Conservation (phyloP, 2,329 filamentous ascomycete species). For the Penicillium sclerotigenum region DNA sequence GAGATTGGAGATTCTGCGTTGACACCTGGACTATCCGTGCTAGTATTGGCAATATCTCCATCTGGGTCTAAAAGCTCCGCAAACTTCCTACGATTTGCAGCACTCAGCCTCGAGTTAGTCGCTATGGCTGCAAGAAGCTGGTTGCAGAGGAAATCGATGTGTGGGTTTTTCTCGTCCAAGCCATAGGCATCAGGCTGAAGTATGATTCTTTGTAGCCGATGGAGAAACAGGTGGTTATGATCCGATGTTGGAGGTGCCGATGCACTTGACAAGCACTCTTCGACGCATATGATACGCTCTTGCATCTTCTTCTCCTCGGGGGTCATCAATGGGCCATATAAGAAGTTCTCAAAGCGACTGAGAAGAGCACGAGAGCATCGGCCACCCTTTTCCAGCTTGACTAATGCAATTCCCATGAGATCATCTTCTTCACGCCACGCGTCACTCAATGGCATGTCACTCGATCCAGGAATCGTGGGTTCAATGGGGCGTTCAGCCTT, state of each 20-base stretch:
- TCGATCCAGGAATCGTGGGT: not conserved
- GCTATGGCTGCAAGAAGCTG: not conserved
- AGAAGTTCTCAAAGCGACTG: slow-evolving; percentile 1
- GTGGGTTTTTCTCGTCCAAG: not conserved
- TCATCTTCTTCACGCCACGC: slow-evolving; percentile 1
- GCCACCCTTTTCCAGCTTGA: not conserved
- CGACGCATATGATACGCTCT: not conserved
- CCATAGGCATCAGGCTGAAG: not conserved
- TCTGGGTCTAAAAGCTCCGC: not conserved
- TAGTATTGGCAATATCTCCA: not conserved
- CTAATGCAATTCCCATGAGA: not conserved
- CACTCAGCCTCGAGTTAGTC: not conserved
- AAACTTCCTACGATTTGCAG: not conserved
- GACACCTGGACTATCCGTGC: not conserved
- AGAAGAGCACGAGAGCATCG: not conserved
- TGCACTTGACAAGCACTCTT: not conserved
- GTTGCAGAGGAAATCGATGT: not conserved
- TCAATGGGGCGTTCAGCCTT: not conserved
- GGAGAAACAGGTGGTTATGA: not conserved
- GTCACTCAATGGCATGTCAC: not conserved
- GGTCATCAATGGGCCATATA: slow-evolving; percentile 4
- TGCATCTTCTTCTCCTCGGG: not conserved
- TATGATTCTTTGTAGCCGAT: not conserved
- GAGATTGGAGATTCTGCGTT: not conserved
- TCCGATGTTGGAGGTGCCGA: not conserved